Conservation (phyloP, 371 early-diverging fungal species). For the Mortierella sp. region DNA sequence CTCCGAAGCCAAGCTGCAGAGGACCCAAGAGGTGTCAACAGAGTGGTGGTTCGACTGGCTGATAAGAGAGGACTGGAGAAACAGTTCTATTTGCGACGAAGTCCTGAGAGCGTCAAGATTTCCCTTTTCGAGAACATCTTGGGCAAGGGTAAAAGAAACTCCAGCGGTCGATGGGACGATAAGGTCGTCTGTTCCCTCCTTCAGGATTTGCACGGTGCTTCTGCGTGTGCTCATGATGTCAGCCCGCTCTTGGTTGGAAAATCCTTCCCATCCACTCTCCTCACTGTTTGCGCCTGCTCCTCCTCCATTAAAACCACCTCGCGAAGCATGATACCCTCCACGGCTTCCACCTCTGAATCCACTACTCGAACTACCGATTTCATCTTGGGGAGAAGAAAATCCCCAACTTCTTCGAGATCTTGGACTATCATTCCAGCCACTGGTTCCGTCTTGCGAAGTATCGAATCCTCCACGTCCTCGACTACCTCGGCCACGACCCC, state of each 20-base stretch:
- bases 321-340: neutral
- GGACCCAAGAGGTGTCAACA: slow-evolving; percentile 23
- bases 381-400: no score
- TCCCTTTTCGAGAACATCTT: neutral
- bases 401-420: no score
- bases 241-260: neutral
- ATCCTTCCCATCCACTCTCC: neutral
- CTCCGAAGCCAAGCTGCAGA: slow-evolving; percentile 17
- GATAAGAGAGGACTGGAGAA: slow-evolving; percentile 32
- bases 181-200: neutral
- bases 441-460: no score
- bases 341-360: neutral
- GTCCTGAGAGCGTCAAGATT: neutral
- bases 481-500: no score
- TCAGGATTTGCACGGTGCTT: neutral
- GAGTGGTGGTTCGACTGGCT: slow-evolving; percentile 35
- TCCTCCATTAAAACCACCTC: neutral
- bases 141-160: neutral
- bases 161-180: neutral
- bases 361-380: no score
- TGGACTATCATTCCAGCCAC: no score
- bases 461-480: no score
- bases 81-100: slow-evolving; percentile 1
- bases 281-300: neutral
- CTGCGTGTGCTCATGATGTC: neutral